Evolutionary conservation across 345 rosid species (phyloP).

Genomic region (Passiflora organensis): DNA sequence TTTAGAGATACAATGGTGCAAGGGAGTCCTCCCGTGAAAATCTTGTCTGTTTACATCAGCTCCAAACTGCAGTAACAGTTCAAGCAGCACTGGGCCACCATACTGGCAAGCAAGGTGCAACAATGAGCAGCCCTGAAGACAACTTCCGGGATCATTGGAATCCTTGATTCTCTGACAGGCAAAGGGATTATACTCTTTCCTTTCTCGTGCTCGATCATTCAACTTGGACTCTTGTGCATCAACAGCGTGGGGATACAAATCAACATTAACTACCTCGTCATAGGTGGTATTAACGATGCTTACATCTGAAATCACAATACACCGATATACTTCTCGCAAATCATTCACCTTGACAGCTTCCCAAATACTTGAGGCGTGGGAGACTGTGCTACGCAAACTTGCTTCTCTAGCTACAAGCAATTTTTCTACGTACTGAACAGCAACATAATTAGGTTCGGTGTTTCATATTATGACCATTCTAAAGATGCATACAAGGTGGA

Average conservation of each 20-base stretch:
- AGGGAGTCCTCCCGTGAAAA: constrained; percentile 74
- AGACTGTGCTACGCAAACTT: constrained; percentile 19
- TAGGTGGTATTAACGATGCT: constrained; percentile 52
- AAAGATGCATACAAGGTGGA: not conserved
- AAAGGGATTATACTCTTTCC: constrained; percentile 43
- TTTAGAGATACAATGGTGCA: constrained; percentile 64
- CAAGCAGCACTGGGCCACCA: constrained; percentile 54
- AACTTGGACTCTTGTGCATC: constrained; percentile 23
- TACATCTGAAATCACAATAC: constrained; percentile 44
- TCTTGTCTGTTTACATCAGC: constrained; percentile 62
- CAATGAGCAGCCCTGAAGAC: constrained; percentile 75
- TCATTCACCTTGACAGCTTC: constrained; percentile 59
- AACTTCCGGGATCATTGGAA: constrained; percentile 47
- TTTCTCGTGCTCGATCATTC: constrained; percentile 13
- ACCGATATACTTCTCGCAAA: constrained; percentile 62
- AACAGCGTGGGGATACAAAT: constrained; percentile 31
- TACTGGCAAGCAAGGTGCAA: constrained; percentile 76
- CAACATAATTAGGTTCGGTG: constrained; percentile 10
- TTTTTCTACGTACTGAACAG: constrained; percentile 68
- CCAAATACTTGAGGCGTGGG: constrained; percentile 44
- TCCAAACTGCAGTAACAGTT: constrained; percentile 76
- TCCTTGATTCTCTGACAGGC: constrained; percentile 54
- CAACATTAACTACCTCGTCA: constrained; percentile 37
- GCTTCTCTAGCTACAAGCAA: constrained; percentile 40
- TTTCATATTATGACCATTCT: not conserved